These are phyloP conservation scores for Acer negundo DNA, from an alignment of 345 rosid species.

Conservation along the genomic window DNA sequence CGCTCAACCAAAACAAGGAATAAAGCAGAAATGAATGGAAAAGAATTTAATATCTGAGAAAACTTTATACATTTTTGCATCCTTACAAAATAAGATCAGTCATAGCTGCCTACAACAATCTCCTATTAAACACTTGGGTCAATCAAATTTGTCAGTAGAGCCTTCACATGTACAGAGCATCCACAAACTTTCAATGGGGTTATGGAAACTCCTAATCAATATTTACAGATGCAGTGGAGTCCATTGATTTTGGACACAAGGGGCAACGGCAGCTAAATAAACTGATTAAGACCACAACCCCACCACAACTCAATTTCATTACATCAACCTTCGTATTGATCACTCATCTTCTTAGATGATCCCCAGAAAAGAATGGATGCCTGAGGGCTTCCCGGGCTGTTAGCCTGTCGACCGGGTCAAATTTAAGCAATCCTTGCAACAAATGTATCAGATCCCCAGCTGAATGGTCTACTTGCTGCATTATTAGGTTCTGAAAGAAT, in stretches of 20 bases:
- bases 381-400: conserved; percentile 78
- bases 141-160: neutral
- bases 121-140: neutral
- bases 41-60: neutral
- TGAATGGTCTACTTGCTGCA: conserved; percentile 89
- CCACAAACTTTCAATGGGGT: neutral
- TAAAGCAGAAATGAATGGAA: neutral
- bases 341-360: conserved; percentile 44
- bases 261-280: neutral
- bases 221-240: neutral
- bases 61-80: neutral
- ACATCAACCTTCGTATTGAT: neutral
- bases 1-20: neutral
- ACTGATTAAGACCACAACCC: neutral
- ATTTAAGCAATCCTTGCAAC: conserved; percentile 68
- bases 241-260: too few species aligned
- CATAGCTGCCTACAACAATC: neutral
- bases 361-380: conserved; percentile 74
- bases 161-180: neutral
- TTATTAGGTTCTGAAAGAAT: conserved; percentile 64
- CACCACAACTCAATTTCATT: neutral
- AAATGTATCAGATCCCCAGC: conserved; percentile 82
- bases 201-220: neutral
- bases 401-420: conserved; percentile 66
- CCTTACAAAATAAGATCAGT: neutral